Base-by-base conservation (phyloP, 768 basidiomycete species). In the Daedaleopsis sinensis region DNA sequence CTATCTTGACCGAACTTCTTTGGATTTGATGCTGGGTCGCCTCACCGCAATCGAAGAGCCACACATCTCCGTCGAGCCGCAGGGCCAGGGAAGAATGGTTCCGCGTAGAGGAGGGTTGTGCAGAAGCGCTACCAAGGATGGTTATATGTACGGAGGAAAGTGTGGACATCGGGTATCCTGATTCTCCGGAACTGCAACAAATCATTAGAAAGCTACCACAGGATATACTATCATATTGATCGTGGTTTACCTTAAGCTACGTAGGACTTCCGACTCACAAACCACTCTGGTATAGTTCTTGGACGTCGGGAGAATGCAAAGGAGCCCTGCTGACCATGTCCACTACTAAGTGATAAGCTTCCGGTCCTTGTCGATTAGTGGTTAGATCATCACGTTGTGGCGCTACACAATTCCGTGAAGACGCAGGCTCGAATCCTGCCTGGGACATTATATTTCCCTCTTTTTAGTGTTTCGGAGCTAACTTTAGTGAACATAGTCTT, bases 11-110 rank as follows among this genome's bases (percentile, higher is more conserved):
- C 1, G 57, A 65, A 62, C 88, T 90, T 71, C 82, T 84, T 72
- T 92, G 90, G 5, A 93, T 66, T 66, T 86, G 91, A 67, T 89
- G 84, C 67, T 93, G 91, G 3, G 91, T 93, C 15, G 86, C 90
- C 73, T 93, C 91, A 21, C 91, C 91, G 71, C 91, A 93, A 70
- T 93, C 91, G 66, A 93, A 93, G 8, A 93, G 72, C 91, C 91
- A 93, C 57, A 91, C 84, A 76, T 90, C 85, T 18, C 84, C 79
- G 18, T 80, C 82, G 11, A 92, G 75, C 21, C 86, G 82, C 8
- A 93, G 68, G 1, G 90, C 87, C 9, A 88, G 81, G 4, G 91
- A 78, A 38, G 91, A 93, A 67, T 92, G 91, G 67, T 89, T 91
- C 56, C 91, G 80, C 0, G 91, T 91, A 1, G 83, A 80, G 4